These are phyloP conservation scores for Rhododendron henanense DNA, from an alignment of 148 eudicot species.

Conservation along the genomic window DNA sequence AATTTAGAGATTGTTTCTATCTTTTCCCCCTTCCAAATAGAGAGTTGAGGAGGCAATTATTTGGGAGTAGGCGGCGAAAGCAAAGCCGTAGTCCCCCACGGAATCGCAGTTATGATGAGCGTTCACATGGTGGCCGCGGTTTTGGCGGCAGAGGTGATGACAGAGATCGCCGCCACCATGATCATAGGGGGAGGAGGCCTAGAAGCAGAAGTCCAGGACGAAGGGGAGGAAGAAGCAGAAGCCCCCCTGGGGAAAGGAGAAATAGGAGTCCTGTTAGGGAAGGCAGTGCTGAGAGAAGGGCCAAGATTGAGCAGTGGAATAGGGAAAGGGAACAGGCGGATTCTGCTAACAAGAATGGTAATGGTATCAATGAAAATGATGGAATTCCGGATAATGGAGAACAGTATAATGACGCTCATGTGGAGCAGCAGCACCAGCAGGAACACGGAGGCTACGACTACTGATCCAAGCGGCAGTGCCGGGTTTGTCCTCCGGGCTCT, in stretches of 20 bases:
- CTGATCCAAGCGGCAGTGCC: conserved; percentile 10
- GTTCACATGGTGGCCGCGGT: conserved; percentile 60
- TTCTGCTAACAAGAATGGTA: conserved; percentile 31
- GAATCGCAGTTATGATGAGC: conserved; percentile 62
- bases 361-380: conserved; percentile 16
- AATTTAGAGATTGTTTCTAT: not conserved
- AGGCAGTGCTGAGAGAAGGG: conserved; percentile 96
- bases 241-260: conserved; percentile 70
- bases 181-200: conserved; percentile 63
- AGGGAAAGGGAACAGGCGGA: conserved; percentile 71
- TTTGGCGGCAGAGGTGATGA: conserved; percentile 78
- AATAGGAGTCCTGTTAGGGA: conserved; percentile 81
- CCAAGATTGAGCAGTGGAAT: conserved; percentile 95
- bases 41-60: conserved; percentile 81
- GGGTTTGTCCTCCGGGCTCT: conserved; percentile 42
- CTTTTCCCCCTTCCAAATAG: conserved; percentile 26
- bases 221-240: conserved; percentile 79
- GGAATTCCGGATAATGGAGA: conserved; percentile 32
- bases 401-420: conserved; percentile 24
- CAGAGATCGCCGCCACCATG: conserved; percentile 54
- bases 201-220: conserved; percentile 92
- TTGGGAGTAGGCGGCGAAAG: conserved; percentile 70
- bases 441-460: conserved; percentile 21
- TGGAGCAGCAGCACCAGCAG: conserved; percentile 4
- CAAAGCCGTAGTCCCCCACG: conserved; percentile 70